Percentiles rank a stretch among this genome's conserved stretches.
Evolutionary conservation across 2,329 filamentous ascomycete genomes (phyloP).

Genomic region (Ophiostoma pallidulum): DNA sequence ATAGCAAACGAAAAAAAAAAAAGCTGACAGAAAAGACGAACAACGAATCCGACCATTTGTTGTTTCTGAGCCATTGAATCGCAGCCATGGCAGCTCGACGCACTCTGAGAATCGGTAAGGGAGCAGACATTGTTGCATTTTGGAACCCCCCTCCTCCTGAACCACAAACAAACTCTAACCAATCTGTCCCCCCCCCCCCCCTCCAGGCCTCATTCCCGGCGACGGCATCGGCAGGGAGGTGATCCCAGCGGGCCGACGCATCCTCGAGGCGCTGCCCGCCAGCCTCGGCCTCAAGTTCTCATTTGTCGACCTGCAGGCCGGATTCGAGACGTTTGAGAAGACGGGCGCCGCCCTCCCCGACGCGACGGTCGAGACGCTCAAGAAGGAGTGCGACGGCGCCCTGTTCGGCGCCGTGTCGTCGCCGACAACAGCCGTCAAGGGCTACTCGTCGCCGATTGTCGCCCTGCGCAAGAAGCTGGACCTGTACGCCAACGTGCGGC

Average conservation of each 20-base stretch:
- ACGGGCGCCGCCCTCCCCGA: constrained; percentile 84
- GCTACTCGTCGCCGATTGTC: constrained; percentile 95
- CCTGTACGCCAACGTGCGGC: constrained; percentile 94
- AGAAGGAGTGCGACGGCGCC: constrained; percentile 86
- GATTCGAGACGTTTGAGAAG: constrained; percentile 86
- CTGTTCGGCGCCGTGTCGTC: constrained; percentile 95
- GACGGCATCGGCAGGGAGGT: constrained; percentile 98
- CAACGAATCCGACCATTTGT: background rate
- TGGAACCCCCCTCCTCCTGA: background rate
- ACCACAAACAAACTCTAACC: background rate
- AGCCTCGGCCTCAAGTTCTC: constrained; percentile 89
- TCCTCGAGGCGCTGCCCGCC: constrained; percentile 87
- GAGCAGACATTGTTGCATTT: background rate
- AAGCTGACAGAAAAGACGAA: background rate
- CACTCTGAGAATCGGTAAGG: constrained; percentile 57
- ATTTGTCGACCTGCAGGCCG: constrained; percentile 86
- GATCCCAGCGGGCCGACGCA: constrained; percentile 82
- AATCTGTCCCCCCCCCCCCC: background rate
- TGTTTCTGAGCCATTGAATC: constrained; percentile 23
- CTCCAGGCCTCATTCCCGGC: constrained; percentile 81
- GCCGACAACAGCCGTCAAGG: constrained; percentile 78
- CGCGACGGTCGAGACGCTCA: constrained; percentile 79
- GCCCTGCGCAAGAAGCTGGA: constrained; percentile 90
- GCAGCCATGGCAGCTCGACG: constrained; percentile 46
- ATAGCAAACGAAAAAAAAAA: no score